These are phyloP conservation scores for Catunica adiposa DNA, from an alignment of 2,329 filamentous ascomycete species.

Conservation along the genomic window DNA sequence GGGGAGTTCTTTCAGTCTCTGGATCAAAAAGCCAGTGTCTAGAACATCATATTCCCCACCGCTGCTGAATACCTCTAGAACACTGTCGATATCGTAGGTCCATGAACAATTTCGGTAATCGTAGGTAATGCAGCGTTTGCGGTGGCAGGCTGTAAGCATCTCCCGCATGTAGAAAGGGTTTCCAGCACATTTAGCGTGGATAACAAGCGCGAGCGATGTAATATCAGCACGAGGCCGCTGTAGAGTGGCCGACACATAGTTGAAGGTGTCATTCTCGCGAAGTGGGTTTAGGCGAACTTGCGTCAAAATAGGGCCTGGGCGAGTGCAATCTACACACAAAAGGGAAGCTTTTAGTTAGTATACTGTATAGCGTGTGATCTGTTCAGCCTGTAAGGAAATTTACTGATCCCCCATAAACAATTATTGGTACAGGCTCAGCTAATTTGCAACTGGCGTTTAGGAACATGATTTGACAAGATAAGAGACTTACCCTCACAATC, in stretches of 20 bases:
- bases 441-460: neutral
- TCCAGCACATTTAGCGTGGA: slow-evolving; percentile 75
- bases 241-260: slow-evolving; percentile 70
- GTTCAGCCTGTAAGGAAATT: too few species aligned
- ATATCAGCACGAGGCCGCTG: slow-evolving; percentile 57
- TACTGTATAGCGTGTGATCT: neutral
- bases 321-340: slow-evolving; percentile 24
- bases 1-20: slow-evolving; percentile 61
- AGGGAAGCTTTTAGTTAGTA: slow-evolving; percentile 18
- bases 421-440: neutral
- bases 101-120: slow-evolving; percentile 70
- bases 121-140: slow-evolving; percentile 80
- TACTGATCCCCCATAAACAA: too few species aligned
- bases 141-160: slow-evolving; percentile 74
- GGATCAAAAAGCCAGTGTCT: slow-evolving; percentile 67
- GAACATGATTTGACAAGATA: neutral
- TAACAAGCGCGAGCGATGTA: slow-evolving; percentile 60
- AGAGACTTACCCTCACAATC: slow-evolving; percentile 32
- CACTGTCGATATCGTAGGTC: slow-evolving; percentile 69
- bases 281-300: slow-evolving; percentile 58
- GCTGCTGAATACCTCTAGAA: slow-evolving; percentile 71
- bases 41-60: slow-evolving; percentile 65
- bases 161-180: slow-evolving; percentile 86
- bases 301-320: slow-evolving; percentile 41
- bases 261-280: slow-evolving; percentile 59